Evolutionary conservation across 2,329 filamentous ascomycete species (phyloP), one percentile per base, ranked within the genome.

Genomic region (Harringtonia aguacate): DNA sequence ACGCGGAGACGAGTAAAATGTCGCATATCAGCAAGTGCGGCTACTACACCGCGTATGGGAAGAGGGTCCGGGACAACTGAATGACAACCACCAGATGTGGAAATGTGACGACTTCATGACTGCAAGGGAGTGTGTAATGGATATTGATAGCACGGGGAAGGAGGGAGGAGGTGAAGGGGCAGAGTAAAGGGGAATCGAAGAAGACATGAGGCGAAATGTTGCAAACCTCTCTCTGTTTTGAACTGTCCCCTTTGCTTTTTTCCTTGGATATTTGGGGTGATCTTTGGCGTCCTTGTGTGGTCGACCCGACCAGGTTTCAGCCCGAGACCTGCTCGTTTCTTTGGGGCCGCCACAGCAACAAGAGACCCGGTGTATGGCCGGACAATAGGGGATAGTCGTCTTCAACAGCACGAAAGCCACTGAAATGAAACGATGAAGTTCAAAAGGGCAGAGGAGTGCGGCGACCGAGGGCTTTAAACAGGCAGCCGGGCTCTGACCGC

Each of bases 1-100:
- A 90, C 55, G 75, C 81, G 50, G 70, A 71, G 53, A 94, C 86
- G 4, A 85, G 89, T 43, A 79, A 79, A 61, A 77, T 74, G 46
- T 82, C 72, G 52, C 83, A 87, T 59, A 72, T 88, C 38, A 71
- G 73, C 46, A 82, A 84, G 56, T 81, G 77, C 56, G 74, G 77
- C 47, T 85, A 85, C 65, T 87, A 78, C 62, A 89, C 85, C 38
- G 70, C 62, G 41, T 79, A 73, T 60, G 77, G 76, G 29, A 62
- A 65, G 48, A 60, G 68, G 50, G 53, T 76, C 38, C 61, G 66
- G 50, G 56, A 67, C 53, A 60, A 59, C 20, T 14, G 31, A n/a
- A 33, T 31, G 41, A 43, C 9, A n/a, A 33, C 24, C 34, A 43
- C 9, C 13, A 10, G 6, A 22, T 17, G 5, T 28, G 36, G 36